A percentile compares a stretch with the other conserved stretches of the same genome.
Conservation (phyloP, 257 asterid species). For the Lycium ferocissimum region DNA sequence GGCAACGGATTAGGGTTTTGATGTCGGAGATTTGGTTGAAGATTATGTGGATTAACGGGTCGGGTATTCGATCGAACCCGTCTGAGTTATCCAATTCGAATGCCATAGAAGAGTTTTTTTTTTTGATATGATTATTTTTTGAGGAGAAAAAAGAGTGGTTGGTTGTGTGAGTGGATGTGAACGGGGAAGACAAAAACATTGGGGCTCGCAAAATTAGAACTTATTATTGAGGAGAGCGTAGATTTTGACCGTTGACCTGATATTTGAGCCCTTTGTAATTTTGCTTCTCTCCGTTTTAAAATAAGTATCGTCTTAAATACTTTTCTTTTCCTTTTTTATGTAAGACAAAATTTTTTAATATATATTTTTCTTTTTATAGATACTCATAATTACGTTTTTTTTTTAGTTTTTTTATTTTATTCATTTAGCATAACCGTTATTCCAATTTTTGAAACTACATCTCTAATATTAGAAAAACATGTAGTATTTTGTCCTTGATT, state of each 20-base stretch:
- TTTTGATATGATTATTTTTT: no score
- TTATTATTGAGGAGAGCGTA: not conserved
- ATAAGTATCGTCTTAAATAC: no score
- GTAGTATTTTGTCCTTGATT: no score
- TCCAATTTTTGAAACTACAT: no score
- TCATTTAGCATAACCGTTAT: no score
- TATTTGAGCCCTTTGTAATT: not conserved
- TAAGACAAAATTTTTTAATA: no score
- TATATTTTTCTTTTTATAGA: no score
- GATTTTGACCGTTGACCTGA: conserved; percentile 41
- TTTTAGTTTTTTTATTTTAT: no score
- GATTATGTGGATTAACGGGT: conserved; percentile 63
- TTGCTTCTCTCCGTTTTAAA: no score
- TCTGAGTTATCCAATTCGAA: conserved; percentile 42
- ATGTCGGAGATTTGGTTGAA: conserved; percentile 63
- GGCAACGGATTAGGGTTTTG: conserved; percentile 65
- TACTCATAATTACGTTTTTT: no score
- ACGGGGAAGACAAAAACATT: not conserved
- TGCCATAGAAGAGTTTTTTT: conserved; percentile 15
- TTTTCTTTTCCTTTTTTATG: no score
- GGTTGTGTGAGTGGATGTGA: not conserved
- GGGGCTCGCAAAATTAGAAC: not conserved
- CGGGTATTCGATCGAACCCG: conserved; percentile 61
- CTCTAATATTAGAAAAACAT: no score
- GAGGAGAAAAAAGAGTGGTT: not conserved